Base-by-base conservation (phyloP, 139 green algal species). In the Picochlorum sp. region DNA sequence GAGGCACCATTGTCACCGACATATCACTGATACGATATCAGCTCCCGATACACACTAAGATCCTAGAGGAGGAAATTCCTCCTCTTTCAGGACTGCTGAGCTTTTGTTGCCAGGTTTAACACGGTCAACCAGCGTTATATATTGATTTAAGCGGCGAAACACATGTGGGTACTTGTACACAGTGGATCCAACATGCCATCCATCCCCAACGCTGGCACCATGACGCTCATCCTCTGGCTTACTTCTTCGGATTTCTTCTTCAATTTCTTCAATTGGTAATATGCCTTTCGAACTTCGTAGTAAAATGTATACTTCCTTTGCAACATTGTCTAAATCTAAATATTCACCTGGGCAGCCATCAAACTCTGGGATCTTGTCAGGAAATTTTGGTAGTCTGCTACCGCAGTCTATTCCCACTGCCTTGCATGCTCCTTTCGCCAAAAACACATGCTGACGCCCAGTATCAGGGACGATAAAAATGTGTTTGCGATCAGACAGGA, bases 131-230 rank as follows among this genome's bases (percentile, higher is more conserved):
- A 54, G 47, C 3, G 47, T 13, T 54, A 54, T 21, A 54, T 26
- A 21, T 20, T 54, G 18, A 54, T 21, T 21, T 21, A 54, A 20
- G 16, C 47, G 47, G 0, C 15, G 47, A 54, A 54, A 54, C 16
- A 54, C 47, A 21, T 54, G 47, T 54, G 47, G 47, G n/a, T 54
- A 54, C 16, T 54, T 54, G 47, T 54, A 54, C 16, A 54, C 18
- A 26, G n/a, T 20, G 16, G 47, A 54, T 54, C 47, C 47, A 20
- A 54, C 16, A 54, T 54, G 47, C 47, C 47, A 54, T 21, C 15
- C n/a, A 20, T 54, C 47, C n/a, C 16, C 47, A 54, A 21, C 16
- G 4, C 6, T 21, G 2, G 47, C 47, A 54, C 47, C 47, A 54
- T 20, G 16, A 54, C 47, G 16, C 11, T 26, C n/a, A 9, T 54